Evolutionary conservation across 2,329 filamentous ascomycete genomes (phyloP).

Genomic region (Fusarium anthophilum): DNA sequence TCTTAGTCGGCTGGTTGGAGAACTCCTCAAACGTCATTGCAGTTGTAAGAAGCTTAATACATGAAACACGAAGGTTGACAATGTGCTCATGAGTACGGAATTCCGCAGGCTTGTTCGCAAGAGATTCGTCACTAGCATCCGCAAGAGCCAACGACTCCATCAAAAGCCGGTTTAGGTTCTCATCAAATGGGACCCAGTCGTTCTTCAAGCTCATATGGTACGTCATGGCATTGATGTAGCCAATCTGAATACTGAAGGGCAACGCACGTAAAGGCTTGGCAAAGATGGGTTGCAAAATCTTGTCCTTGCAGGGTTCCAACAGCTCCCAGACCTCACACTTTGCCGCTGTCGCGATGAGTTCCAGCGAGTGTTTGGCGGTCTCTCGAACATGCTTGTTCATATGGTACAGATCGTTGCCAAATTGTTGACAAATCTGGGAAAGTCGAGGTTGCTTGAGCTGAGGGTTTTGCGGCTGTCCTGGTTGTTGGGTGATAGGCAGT

Average conservation of each 20-base stretch:
- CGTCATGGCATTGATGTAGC: slow-evolving; percentile 96
- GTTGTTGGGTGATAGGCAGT: slow-evolving; percentile 49
- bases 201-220: slow-evolving; percentile 92
- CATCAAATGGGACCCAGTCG: slow-evolving; percentile 91
- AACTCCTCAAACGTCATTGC: slow-evolving; percentile 96
- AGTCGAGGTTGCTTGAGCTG: slow-evolving; percentile 67
- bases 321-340: slow-evolving; percentile 86
- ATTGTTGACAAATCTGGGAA: slow-evolving; percentile 80
- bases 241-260: slow-evolving; percentile 95
- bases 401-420: slow-evolving; percentile 90
- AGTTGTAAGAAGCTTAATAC: slow-evolving; percentile 90
- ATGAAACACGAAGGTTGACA: slow-evolving; percentile 89
- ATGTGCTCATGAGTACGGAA: slow-evolving; percentile 97
- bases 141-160: slow-evolving; percentile 94
- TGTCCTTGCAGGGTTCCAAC: slow-evolving; percentile 88
- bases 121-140: slow-evolving; percentile 91
- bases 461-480: slow-evolving; percentile 50
- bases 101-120: slow-evolving; percentile 92
- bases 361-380: slow-evolving; percentile 82
- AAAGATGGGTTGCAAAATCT: slow-evolving; percentile 90
- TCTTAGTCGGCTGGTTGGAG: slow-evolving; percentile 72
- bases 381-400: slow-evolving; percentile 96
- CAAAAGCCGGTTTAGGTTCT: slow-evolving; percentile 86
- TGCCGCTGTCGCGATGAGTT: slow-evolving; percentile 81
- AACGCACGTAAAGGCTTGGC: slow-evolving; percentile 92